These are phyloP conservation scores for Sclerotinia spermophila DNA, from an alignment of 2,329 filamentous ascomycete genomes.

Conservation along the genomic window DNA sequence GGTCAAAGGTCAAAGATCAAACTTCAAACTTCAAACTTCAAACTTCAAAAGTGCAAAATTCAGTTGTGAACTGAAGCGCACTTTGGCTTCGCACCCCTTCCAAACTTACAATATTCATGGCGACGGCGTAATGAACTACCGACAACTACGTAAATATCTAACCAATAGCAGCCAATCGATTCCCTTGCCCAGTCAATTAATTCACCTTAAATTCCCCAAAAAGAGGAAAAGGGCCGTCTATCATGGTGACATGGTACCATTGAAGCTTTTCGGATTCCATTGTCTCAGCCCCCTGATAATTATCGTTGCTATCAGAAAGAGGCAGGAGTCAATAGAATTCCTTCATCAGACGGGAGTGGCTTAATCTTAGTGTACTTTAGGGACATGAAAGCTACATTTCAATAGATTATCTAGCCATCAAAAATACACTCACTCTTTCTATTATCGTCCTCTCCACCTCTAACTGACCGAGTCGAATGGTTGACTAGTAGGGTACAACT, in stretches of 20 bases:
- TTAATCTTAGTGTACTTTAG: not conserved
- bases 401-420: not conserved
- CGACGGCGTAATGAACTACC: constrained; percentile 2
- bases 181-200: not conserved
- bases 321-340: not conserved
- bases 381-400: not conserved
- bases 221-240: constrained; percentile 10
- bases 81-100: not conserved
- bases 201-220: not conserved
- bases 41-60: too few species aligned
- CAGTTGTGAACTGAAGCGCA: too few species aligned
- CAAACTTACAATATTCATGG: not conserved
- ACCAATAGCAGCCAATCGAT: not conserved
- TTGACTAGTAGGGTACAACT: not conserved
- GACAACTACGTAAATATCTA: not conserved
- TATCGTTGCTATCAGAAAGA: constrained; percentile 6
- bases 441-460: constrained; percentile 5
- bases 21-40: not conserved
- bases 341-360: constrained; percentile 4
- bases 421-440: not conserved
- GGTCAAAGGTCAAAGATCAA: not conserved
- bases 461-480: constrained; percentile 16
- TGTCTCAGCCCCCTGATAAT: constrained; percentile 17
- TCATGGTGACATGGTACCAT: constrained; percentile 12
- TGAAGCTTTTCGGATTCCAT: constrained; percentile 13